phyloP scores from a whole-genome alignment of 2,329 filamentous ascomycete genomes.

The Nakataea oryzae region DNA sequence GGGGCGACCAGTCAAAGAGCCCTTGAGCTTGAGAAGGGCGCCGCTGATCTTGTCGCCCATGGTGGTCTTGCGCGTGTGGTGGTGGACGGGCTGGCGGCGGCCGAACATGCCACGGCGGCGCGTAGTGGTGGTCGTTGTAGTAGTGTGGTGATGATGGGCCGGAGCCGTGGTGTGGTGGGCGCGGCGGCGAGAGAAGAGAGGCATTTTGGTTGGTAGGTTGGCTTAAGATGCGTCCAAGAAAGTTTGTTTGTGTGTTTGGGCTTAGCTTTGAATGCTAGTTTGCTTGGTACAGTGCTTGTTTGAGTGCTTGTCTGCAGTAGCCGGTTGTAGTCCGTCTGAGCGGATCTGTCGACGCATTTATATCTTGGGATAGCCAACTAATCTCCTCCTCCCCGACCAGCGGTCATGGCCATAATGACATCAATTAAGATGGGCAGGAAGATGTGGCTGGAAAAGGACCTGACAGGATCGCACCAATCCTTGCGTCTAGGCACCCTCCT shows the following conservation, averaged over 20 bases:
- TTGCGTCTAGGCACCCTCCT: neutral
- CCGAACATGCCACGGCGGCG: slow-evolving; percentile 3
- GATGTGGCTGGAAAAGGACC: neutral
- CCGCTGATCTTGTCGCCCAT: slow-evolving; percentile 72
- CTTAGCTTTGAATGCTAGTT: neutral
- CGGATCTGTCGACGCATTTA: neutral
- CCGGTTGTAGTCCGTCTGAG: neutral
- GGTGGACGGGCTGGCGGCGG: slow-evolving; percentile 23
- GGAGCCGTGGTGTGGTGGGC: slow-evolving; percentile 1
- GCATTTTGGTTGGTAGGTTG: slow-evolving; percentile 2
- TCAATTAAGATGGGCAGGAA: slow-evolving; percentile 1
- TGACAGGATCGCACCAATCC: neutral
- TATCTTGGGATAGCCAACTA: neutral
- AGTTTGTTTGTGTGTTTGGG: neutral
- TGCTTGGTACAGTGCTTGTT: slow-evolving; percentile 2
- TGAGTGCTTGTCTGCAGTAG: neutral
- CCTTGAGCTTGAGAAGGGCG: slow-evolving; percentile 63
- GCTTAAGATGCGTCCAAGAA: neutral
- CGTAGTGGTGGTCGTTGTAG: slow-evolving; percentile 4
- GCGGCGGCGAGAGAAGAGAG: slow-evolving; percentile 1
- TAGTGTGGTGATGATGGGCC: slow-evolving; percentile 1
- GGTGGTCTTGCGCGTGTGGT: slow-evolving; percentile 56
- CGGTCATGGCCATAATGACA: neutral
- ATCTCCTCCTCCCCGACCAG: neutral
- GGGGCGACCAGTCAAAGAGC: slow-evolving; percentile 55